Conservation (phyloP, 495 filamentous ascomycete species). For the Aspergillus sclerotiicarbonarius region DNA sequence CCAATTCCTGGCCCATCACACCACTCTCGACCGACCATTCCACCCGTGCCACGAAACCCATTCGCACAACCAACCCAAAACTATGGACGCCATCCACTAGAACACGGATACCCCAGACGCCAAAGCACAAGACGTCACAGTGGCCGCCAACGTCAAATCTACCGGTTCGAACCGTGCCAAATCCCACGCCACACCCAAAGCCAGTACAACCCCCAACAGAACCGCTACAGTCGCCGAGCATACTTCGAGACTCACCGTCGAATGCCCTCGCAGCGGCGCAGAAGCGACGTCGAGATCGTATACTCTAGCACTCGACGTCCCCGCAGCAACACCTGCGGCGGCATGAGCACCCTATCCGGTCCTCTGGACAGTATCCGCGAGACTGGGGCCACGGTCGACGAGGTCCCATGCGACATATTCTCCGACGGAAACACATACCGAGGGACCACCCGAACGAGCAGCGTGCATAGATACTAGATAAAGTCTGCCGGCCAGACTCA, state of each 20-base stretch:
- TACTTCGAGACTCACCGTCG: slow-evolving; percentile 11
- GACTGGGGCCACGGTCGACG: slow-evolving; percentile 31
- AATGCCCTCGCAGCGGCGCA: slow-evolving; percentile 22
- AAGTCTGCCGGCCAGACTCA: slow-evolving; percentile 10
- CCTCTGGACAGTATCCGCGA: slow-evolving; percentile 39
- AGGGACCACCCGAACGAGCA: slow-evolving; percentile 33
- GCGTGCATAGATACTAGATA: slow-evolving; percentile 25
- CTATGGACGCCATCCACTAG: slow-evolving; percentile 15
- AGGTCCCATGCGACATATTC: slow-evolving; percentile 18
- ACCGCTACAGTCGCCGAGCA: slow-evolving; percentile 16
- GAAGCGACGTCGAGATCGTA: slow-evolving; percentile 34
- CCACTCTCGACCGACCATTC: slow-evolving; percentile 19
- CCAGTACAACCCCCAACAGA: slow-evolving; percentile 24
- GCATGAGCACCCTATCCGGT: slow-evolving; percentile 16
- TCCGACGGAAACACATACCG: slow-evolving; percentile 35
- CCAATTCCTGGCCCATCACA: slow-evolving; percentile 9
- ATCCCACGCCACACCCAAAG: slow-evolving; percentile 31
- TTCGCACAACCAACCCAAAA: background rate
- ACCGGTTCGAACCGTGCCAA: slow-evolving; percentile 29
- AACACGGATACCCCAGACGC: slow-evolving; percentile 9
- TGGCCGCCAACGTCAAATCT: slow-evolving; percentile 20
- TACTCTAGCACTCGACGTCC: slow-evolving; percentile 39
- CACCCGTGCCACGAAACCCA: slow-evolving; percentile 33
- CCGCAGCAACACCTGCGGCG: slow-evolving; percentile 37
- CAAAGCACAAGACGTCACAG: slow-evolving; percentile 13